Conservation (phyloP, 1,284 basidiomycete species). For the Tremellales sp. region DNA sequence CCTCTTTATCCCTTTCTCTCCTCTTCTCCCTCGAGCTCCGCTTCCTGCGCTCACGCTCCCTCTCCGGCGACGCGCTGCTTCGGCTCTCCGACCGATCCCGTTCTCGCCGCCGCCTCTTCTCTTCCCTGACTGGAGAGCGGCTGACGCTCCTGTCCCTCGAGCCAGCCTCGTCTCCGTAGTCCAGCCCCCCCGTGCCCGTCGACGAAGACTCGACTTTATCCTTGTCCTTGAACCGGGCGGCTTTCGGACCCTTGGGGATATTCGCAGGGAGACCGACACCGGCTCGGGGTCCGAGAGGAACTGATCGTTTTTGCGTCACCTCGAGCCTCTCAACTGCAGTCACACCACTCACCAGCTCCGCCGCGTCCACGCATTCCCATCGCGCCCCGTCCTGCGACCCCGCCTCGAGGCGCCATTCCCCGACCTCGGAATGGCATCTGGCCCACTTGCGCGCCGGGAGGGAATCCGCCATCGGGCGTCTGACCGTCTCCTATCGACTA, state of each 20-base stretch:
- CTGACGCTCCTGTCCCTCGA: no score
- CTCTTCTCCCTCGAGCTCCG: slow-evolving; percentile 10
- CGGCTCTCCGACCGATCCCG: slow-evolving; percentile 4
- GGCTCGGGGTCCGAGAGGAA: slow-evolving; percentile 39
- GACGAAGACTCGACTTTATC: slow-evolving; percentile 36
- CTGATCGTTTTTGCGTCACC: slow-evolving; percentile 8
- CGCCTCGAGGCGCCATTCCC: no score
- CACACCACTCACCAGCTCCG: slow-evolving; percentile 26
- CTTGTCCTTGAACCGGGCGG: slow-evolving; percentile 43
- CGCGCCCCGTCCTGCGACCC: no score
- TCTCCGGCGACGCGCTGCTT: slow-evolving; percentile 4
- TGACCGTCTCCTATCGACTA: no score
- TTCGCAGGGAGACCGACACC: slow-evolving; percentile 14
- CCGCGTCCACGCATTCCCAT: slow-evolving; percentile 14
- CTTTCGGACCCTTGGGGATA: slow-evolving; percentile 34
- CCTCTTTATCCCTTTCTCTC: slow-evolving; percentile 1
- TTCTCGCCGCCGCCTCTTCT: neutral
- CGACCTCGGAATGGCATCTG: no score
- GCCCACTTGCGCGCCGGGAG: no score
- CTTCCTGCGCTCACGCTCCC: slow-evolving; percentile 6
- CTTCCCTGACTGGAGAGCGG: neutral
- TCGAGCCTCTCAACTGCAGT: neutral
- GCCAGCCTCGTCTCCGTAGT: slow-evolving; percentile 32
- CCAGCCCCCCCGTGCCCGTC: slow-evolving; percentile 23
- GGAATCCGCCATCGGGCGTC: no score